Conservation (phyloP, 257 asterid genomes). For the Solanum virginianum region DNA sequence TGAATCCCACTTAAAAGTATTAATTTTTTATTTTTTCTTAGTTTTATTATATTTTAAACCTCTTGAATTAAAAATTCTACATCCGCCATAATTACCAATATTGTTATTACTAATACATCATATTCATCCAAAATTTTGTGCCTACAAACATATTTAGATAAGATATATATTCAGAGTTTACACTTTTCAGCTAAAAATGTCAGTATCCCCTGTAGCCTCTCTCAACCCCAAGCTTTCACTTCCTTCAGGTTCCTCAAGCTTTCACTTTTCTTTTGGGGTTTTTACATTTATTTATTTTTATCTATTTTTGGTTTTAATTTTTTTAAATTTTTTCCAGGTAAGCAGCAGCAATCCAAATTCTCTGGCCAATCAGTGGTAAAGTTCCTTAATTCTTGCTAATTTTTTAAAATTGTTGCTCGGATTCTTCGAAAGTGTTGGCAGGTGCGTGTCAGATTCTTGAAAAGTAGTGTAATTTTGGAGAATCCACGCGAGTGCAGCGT, state of each 20-base stretch:
- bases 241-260: neutral
- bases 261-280: no score
- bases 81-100: no score
- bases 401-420: neutral
- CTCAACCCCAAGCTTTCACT: neutral
- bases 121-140: neutral
- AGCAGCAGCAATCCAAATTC: constrained; percentile 19
- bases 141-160: neutral
- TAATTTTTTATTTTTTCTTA: no score
- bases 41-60: no score
- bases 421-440: no score
- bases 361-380: constrained; percentile 35
- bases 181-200: neutral
- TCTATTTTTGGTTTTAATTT: neutral
- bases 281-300: neutral
- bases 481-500: no score
- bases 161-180: neutral
- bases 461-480: no score
- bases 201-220: neutral
- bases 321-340: neutral
- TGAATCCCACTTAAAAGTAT: no score
- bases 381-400: constrained; percentile 7
- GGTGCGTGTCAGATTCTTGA: no score
- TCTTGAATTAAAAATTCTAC: no score
- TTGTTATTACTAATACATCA: no score